Conservation (phyloP, 139 green algal species). For the Nannochloris sp. region DNA sequence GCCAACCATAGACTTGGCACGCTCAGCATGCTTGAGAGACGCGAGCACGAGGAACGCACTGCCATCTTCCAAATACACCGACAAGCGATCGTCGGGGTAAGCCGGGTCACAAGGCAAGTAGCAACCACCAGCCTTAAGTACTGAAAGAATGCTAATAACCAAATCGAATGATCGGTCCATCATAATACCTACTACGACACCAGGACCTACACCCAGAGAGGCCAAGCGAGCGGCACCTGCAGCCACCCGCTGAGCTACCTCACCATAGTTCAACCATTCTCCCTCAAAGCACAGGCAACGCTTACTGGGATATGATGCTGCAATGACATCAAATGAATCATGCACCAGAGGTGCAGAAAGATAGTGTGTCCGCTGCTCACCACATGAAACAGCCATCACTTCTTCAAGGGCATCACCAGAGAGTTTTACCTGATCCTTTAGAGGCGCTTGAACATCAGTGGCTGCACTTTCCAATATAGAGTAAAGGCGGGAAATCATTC, state of each 20-base stretch:
- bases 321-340: neutral
- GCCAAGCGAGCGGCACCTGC: neutral
- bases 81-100: conserved; percentile 32
- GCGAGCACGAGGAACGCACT: neutral
- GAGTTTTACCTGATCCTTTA: too few relatives aligned
- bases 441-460: too few relatives aligned
- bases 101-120: conserved; percentile 40
- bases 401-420: too few relatives aligned
- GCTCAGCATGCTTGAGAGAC: neutral
- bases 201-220: neutral
- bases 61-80: conserved; percentile 35
- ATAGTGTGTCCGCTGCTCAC: neutral
- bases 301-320: neutral
- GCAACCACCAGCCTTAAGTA: conserved; percentile 26
- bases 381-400: neutral
- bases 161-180: conserved; percentile 36
- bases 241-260: neutral
- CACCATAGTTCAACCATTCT: neutral
- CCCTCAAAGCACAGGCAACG: neutral
- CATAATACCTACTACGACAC: conserved; percentile 20
- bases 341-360: neutral
- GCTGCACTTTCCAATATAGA: too few relatives aligned
- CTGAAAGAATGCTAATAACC: conserved; percentile 28
- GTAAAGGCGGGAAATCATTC: too few relatives aligned
- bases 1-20: neutral